phyloP scores from a whole-genome alignment of 495 filamentous ascomycete genomes.

The Choiromyces venosus region DNA sequence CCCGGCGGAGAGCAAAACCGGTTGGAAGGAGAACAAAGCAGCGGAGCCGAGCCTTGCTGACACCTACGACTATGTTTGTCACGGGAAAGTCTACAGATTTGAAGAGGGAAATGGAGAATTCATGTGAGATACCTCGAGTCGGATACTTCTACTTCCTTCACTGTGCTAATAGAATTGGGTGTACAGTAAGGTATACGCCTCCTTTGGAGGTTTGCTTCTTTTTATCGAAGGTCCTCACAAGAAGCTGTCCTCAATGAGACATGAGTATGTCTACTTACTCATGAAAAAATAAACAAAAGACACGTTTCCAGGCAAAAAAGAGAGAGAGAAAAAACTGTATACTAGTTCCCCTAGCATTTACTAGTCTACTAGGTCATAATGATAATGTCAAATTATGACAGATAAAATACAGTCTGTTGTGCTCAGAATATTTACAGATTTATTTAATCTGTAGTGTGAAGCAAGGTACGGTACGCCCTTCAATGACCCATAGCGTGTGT shows the following conservation, averaged over 20 bases:
- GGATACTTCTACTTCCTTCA: not conserved
- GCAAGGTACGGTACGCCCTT: not conserved
- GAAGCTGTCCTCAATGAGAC: conserved; percentile 80
- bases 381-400: not conserved
- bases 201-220: conserved; percentile 85
- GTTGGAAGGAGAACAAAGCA: conserved; percentile 65
- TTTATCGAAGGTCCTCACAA: conserved; percentile 90
- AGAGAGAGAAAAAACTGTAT: conserved; percentile 8
- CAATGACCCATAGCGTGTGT: not conserved
- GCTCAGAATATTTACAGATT: not conserved
- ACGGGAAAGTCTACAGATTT: conserved; percentile 97
- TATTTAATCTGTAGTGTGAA: not conserved
- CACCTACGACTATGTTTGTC: conserved; percentile 92
- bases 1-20: conserved; percentile 51
- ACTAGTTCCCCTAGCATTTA: not conserved
- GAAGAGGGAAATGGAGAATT: conserved; percentile 77
- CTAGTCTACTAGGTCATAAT: not conserved
- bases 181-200: conserved; percentile 78
- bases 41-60: conserved; percentile 78
- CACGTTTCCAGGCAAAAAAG: not conserved
- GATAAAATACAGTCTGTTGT: not conserved
- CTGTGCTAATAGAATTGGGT: not conserved
- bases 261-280: conserved; percentile 89
- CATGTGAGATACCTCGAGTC: conserved; percentile 59
- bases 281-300: conserved; percentile 68